These are phyloP conservation scores for Papiliotrema flavescens DNA, from an alignment of 1,284 basidiomycete genomes.

Conservation along the genomic window DNA sequence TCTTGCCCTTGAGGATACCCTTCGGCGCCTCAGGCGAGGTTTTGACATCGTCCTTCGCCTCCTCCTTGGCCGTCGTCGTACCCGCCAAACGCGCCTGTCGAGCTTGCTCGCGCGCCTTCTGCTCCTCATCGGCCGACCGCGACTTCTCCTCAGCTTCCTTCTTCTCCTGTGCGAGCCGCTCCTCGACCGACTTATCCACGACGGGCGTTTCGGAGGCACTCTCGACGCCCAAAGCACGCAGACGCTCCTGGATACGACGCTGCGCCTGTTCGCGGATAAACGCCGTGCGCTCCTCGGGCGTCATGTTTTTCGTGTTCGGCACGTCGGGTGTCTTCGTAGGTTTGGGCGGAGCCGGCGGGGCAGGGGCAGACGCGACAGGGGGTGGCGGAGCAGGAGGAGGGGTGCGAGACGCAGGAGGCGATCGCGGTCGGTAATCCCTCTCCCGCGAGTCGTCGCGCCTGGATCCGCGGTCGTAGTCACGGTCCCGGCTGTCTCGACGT, in stretches of 20 bases:
- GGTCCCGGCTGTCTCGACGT: constrained; percentile 24
- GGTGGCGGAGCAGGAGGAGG: constrained; percentile 33
- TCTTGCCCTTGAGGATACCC: constrained; percentile 4
- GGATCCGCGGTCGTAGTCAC: constrained; percentile 13
- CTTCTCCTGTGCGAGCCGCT: constrained; percentile 75
- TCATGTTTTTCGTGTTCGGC: constrained; percentile 67
- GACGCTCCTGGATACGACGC: constrained; percentile 78
- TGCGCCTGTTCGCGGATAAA: constrained; percentile 79
- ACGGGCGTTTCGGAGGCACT: constrained; percentile 50
- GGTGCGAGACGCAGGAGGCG: constrained; percentile 21
- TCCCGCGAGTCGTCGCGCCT: constrained; percentile 42
- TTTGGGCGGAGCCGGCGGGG: constrained; percentile 51
- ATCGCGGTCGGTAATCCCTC: constrained; percentile 29
- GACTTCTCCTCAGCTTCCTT: constrained; percentile 80
- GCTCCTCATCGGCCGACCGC: constrained; percentile 67
- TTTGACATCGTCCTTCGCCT: too few species aligned
- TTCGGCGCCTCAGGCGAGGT: constrained; percentile 4
- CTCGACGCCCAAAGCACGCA: constrained; percentile 76
- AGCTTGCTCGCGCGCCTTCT: constrained; percentile 67
- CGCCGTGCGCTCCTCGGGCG: constrained; percentile 75
- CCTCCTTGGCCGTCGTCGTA: constrained; percentile 36
- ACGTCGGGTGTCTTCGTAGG: constrained; percentile 57
- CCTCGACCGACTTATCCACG: constrained; percentile 73
- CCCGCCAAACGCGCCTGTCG: constrained; percentile 61
- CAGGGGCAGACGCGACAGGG: constrained; percentile 31